Evolutionary conservation across 495 filamentous ascomycete genomes (phyloP).

Genomic region (Neurospora sp.): DNA sequence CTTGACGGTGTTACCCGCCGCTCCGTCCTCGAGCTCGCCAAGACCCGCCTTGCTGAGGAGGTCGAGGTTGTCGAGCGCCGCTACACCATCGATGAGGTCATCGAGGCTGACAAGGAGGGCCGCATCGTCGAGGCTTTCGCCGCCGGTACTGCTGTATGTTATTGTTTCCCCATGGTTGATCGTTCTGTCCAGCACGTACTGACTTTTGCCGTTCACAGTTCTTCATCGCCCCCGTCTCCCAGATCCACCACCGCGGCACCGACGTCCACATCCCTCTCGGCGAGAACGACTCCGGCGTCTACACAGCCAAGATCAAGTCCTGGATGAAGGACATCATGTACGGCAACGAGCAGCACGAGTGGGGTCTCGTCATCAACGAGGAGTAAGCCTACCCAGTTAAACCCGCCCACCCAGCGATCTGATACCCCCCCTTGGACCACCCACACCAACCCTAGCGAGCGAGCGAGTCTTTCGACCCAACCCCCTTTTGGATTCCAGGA

Average conservation of each 20-base stretch:
- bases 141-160: conserved; percentile 71
- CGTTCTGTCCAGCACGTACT: neutral
- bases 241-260: conserved; percentile 60
- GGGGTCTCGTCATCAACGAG: conserved; percentile 66
- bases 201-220: conserved; percentile 34
- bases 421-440: neutral
- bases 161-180: neutral
- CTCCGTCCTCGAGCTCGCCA: conserved; percentile 65
- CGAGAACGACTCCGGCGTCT: conserved; percentile 45
- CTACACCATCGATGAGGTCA: conserved; percentile 71
- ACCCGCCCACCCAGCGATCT: neutral
- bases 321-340: conserved; percentile 84
- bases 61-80: conserved; percentile 66
- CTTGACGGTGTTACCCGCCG: conserved; percentile 74
- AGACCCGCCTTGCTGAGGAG: conserved; percentile 48
- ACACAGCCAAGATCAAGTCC: conserved; percentile 59
- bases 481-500: neutral
- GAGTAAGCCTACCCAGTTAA: conserved; percentile 16
- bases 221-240: conserved; percentile 67
- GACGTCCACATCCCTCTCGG: conserved; percentile 57
- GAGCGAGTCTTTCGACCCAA: neutral
- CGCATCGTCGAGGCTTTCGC: conserved; percentile 77
- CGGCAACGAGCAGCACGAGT: conserved; percentile 67
- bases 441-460: neutral
- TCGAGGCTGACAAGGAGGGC: conserved; percentile 62